A percentile compares a stretch with the other conserved stretches of the same genome.
These are phyloP conservation scores for Russula abietina DNA, from an alignment of 768 basidiomycete species.

Conservation along the genomic window DNA sequence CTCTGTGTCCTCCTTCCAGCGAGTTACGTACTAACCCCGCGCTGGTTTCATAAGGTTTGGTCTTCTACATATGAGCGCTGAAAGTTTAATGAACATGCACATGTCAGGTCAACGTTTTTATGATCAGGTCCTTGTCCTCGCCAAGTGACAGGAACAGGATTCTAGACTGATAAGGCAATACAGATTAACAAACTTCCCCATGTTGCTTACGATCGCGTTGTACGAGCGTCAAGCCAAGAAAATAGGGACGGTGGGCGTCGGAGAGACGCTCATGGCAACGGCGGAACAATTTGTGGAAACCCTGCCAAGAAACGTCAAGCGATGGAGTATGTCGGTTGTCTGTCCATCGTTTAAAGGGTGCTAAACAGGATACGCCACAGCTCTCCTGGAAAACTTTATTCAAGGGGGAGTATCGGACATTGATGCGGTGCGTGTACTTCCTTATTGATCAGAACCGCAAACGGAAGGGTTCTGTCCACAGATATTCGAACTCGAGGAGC, in stretches of 20 bases:
- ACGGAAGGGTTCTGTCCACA: slow-evolving; percentile 28
- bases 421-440: slow-evolving; percentile 48
- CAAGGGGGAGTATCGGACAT: slow-evolving; percentile 70
- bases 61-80: background rate
- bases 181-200: slow-evolving; percentile 78
- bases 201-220: slow-evolving; percentile 70
- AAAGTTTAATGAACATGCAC: slow-evolving; percentile 14
- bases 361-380: slow-evolving; percentile 35
- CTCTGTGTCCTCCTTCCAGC: slow-evolving; percentile 82
- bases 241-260: slow-evolving; percentile 56
- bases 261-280: slow-evolving; percentile 63
- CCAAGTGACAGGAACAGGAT: background rate
- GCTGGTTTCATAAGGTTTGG: slow-evolving; percentile 95
- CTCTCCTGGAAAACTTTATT: slow-evolving; percentile 65
- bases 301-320: slow-evolving; percentile 68
- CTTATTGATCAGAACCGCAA: background rate
- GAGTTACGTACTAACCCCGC: slow-evolving; percentile 78
- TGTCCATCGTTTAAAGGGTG: background rate
- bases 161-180: slow-evolving; percentile 1
- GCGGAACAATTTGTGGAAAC: slow-evolving; percentile 68
- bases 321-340: slow-evolving; percentile 52
- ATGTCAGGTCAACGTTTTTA: slow-evolving; percentile 73
- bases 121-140: slow-evolving; percentile 55
- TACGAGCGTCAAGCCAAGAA: slow-evolving; percentile 83
- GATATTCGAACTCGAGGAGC: slow-evolving; percentile 78